Percentiles rank a stretch among this genome's conserved stretches.
Evolutionary conservation across 805 yeast species (phyloP).

Genomic region (Wickerhamiella domercqiae): DNA sequence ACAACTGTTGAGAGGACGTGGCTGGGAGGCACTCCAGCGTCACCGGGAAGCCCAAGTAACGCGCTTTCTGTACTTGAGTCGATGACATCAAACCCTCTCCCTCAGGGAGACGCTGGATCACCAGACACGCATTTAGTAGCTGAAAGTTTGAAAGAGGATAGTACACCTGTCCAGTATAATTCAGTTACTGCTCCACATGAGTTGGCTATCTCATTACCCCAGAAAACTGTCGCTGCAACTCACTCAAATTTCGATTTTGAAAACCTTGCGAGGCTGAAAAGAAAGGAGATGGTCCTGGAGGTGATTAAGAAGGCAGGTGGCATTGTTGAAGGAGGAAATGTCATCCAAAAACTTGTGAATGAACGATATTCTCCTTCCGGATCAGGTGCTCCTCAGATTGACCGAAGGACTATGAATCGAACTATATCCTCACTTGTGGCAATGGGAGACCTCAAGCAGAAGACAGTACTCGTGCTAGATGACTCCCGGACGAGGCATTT

Average conservation of each 20-base stretch:
- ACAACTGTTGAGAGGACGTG: not conserved
- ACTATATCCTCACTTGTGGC: conserved; percentile 28
- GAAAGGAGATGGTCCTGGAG: conserved; percentile 31
- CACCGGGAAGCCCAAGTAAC: not conserved
- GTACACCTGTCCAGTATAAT: no score
- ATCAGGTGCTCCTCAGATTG: conserved; percentile 35
- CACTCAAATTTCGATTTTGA: not conserved
- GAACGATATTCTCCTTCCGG: conserved; percentile 13
- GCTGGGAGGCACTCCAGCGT: conserved; percentile 1
- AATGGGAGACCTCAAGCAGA: conserved; percentile 22
- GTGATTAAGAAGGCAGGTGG: conserved; percentile 33
- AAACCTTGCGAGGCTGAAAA: conserved; percentile 18
- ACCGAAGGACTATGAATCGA: conserved; percentile 37
- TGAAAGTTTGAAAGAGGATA: no score
- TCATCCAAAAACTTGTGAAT: conserved; percentile 29
- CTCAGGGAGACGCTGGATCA: no score
- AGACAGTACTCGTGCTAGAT: conserved; percentile 17
- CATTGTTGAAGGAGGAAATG: conserved; percentile 30
- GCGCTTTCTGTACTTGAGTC: no score
- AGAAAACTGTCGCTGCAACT: no score
- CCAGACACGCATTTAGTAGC: no score
- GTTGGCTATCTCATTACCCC: no score
- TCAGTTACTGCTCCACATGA: no score
- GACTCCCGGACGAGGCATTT: conserved; percentile 17
- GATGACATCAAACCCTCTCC: no score